Percentiles rank a stretch among this genome's conserved stretches.
Evolutionary conservation across 164 flowering plant genomes (phyloP).

Genomic region (Vitis labrusca): DNA sequence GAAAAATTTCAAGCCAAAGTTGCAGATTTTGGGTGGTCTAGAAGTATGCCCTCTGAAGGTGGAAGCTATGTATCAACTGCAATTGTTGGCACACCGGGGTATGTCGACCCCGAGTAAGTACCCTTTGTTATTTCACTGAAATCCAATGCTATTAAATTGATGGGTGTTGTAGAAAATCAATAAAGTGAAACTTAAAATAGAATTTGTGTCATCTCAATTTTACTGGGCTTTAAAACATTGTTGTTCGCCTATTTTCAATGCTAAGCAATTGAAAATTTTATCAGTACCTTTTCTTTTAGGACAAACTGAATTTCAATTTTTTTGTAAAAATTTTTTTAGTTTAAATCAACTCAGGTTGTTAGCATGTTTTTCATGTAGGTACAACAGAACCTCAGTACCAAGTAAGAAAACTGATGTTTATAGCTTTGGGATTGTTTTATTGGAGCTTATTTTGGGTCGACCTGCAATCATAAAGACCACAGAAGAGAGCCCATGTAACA

Average conservation of each 20-base stretch:
- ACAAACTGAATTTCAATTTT: no score
- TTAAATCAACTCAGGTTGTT: background rate
- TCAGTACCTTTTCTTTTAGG: no score
- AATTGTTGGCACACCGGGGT: slow-evolving; percentile 34
- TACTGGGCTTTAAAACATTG: no score
- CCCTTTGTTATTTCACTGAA: no score
- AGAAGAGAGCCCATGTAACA: slow-evolving; percentile 14
- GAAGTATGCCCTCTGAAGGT: slow-evolving; percentile 10
- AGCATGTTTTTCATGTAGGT: slow-evolving; percentile 29
- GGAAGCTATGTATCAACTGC: slow-evolving; percentile 17
- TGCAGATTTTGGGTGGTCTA: slow-evolving; percentile 34
- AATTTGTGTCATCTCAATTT: no score
- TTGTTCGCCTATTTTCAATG: no score
- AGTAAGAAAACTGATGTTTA: slow-evolving; percentile 48
- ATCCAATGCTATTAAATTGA: no score
- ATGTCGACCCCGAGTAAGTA: slow-evolving; percentile 35
- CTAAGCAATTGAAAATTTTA: no score
- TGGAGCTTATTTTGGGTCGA: slow-evolving; percentile 45
- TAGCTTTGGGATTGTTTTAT: slow-evolving; percentile 52
- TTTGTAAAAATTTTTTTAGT: no score
- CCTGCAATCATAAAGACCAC: slow-evolving; percentile 18
- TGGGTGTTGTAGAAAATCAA: no score
- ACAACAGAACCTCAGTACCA: no score
- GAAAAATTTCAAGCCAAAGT: slow-evolving; percentile 18
- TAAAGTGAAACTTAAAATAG: no score